phyloP scores from a whole-genome alignment of 192 early-diverging fungal species.

The Gigaspora rosea region DNA sequence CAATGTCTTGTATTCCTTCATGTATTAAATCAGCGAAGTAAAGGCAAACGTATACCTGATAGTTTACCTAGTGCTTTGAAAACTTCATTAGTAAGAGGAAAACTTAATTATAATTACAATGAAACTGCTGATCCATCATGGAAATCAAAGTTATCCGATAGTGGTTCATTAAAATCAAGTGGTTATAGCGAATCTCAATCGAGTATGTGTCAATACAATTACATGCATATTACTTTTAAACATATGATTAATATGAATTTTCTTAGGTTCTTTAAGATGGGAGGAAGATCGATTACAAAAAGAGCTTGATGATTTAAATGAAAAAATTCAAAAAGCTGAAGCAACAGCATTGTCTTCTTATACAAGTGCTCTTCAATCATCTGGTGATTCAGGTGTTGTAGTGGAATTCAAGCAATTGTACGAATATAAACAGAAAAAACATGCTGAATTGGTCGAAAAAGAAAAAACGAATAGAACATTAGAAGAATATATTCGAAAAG shows the following conservation, averaged over 20 bases:
- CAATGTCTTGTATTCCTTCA: conserved; percentile 60
- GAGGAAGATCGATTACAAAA: conserved; percentile 53
- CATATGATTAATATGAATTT: neutral
- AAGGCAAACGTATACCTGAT: conserved; percentile 52
- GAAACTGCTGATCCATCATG: conserved; percentile 44
- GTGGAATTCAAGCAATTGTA: conserved; percentile 53
- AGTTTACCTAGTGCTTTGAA: conserved; percentile 52
- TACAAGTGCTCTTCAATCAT: conserved; percentile 29
- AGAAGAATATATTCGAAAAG: conserved; percentile 56
- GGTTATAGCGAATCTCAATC: conserved; percentile 38
- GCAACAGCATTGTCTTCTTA: conserved; percentile 32
- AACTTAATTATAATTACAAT: conserved; percentile 39
- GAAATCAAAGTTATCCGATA: conserved; percentile 35
- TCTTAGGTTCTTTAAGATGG: conserved; percentile 12
- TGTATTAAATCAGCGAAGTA: conserved; percentile 56
- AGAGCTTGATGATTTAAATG: conserved; percentile 51
- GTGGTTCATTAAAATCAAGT: conserved; percentile 37
- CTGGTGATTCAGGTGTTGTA: conserved; percentile 35
- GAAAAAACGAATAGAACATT: conserved; percentile 42
- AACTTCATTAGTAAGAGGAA: conserved; percentile 52
- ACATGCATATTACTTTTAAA: neutral
- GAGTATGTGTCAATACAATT: conserved; percentile 31
- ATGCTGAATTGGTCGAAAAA: conserved; percentile 48
- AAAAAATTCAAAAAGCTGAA: conserved; percentile 52
- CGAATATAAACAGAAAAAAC: conserved; percentile 56